Base-by-base conservation (phyloP, 2,329 filamentous ascomycete genomes). In the Aspergillus texensis region DNA sequence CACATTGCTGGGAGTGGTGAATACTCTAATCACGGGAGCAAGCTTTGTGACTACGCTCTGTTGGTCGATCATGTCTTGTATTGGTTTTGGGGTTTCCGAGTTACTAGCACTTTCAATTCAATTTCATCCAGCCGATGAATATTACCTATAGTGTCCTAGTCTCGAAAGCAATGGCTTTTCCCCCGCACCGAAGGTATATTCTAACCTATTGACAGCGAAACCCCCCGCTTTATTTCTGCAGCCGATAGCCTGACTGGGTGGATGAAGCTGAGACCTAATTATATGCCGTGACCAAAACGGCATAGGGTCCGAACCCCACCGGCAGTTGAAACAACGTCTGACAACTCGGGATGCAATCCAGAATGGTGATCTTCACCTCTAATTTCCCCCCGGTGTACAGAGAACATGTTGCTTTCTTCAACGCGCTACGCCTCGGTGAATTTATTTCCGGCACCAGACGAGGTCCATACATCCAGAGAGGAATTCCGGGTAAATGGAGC, bases 241-340 rank as follows among this genome's bases (percentile, higher is more conserved):
- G 32, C 32, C 11, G 12, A 34, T 12, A 12, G 10, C 10, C 14
- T 41, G 16, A 4, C 39, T n/a, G 19, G 16, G 19, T 41, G 39
- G 39, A 41, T 41, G 39, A n/a, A 41, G 26, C 10, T 34, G 32
- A 34, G 39, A n/a, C n/a, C n/a, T n/a, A 14, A 11, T 46, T 12
- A 46, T 21, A 52, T 26, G 48, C 62, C 62, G 62, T 64, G 56
- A 41, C 59, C 48, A 62, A 62, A 62, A 52, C 26, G 28, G 62
- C 21, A 39, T 64, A 54, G 61, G 43, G 39, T 24, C n/a, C 21
- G 34, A 43, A 41, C 58, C 48, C 50, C 58, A 43, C 46, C 24
- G 48, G 46, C 58, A 43, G 50, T 55, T 55, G 41, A 34, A 43
- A 36, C 61, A 19, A 24, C 26, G 30, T 26, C 39, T 39, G n/a